phyloP scores from a whole-genome alignment of 768 basidiomycete species.

The Leccinum truebloodii region DNA sequence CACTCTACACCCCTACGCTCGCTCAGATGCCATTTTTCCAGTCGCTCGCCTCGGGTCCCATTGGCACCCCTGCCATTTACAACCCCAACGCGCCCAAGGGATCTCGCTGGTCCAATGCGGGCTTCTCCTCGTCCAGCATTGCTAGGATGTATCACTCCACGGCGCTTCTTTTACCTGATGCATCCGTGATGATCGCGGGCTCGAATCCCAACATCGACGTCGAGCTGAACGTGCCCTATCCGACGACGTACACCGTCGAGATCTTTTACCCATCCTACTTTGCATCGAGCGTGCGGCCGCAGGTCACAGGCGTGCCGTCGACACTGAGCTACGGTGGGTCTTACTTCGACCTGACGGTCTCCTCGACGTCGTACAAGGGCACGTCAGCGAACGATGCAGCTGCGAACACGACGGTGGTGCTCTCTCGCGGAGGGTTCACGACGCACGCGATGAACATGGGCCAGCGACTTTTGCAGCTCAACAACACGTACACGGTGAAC shows the following conservation, averaged over 20 bases:
- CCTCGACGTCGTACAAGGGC: slow-evolving; percentile 65
- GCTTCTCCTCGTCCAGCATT: slow-evolving; percentile 60
- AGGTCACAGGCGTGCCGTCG: slow-evolving; percentile 66
- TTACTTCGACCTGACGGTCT: slow-evolving; percentile 74
- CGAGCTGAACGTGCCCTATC: slow-evolving; percentile 58
- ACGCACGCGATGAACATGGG: slow-evolving; percentile 91
- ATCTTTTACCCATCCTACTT: slow-evolving; percentile 94
- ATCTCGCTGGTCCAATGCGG: slow-evolving; percentile 69
- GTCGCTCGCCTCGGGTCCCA: slow-evolving; percentile 79
- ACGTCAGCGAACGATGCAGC: slow-evolving; percentile 64
- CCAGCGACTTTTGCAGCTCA: slow-evolving; percentile 77
- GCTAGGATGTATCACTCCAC: slow-evolving; percentile 90
- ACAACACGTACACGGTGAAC: slow-evolving; percentile 83
- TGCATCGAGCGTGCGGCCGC: slow-evolving; percentile 64
- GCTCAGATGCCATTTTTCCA: slow-evolving; percentile 66
- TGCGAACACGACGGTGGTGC: slow-evolving; percentile 69
- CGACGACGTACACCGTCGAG: slow-evolving; percentile 81
- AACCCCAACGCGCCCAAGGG: slow-evolving; percentile 74
- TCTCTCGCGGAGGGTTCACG: slow-evolving; percentile 84
- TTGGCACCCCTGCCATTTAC: slow-evolving; percentile 80
- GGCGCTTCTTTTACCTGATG: slow-evolving; percentile 87
- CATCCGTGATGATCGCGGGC: slow-evolving; percentile 84
- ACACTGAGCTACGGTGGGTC: slow-evolving; percentile 82
- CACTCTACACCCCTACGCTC: slow-evolving; percentile 42
- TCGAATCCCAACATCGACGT: slow-evolving; percentile 93